Base-by-base conservation (phyloP, 108 stramenopile genomes). In the Aurantiochytrium sp. region DNA sequence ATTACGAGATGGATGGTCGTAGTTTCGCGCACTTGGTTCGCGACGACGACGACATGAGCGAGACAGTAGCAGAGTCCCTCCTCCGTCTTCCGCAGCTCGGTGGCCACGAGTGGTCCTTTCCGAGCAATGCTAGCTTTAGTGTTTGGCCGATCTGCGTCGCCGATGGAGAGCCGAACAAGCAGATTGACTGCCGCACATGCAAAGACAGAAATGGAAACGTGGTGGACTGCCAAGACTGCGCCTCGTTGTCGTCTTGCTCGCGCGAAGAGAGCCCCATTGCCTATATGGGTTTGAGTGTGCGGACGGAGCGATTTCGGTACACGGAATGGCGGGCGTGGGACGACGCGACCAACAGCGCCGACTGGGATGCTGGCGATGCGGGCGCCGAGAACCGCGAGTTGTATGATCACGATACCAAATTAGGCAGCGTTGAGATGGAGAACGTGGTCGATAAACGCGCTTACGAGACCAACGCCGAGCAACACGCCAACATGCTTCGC, bases 101-200 rank as follows among this genome's bases (percentile, higher is more conserved):
- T 45, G 76, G 76, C 49, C 45, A 83, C 28, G 19, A 10, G 14
- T 83, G 76, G 76, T 83, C 76, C 6, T 83, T 25, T 45, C 76
- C 76, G 51, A 83, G n/a, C n/a, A 53, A 35, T 53, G 51, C 49
- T 6, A 53, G 23, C 51, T 83, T 83, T 53, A 83, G 76, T 23
- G 76, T 83, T 1, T 83, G 76, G 76, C 76, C 76, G 6, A 53
- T 83, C 49, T 83, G 76, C 76, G 76, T 83, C 25, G 76, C 12
- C 49, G 19, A n/a, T 0, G 23, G 25, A 0, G 76, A 23, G 16
- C 51, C 76, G 6, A 8, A 12, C n/a, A 53, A 53, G 49, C 76
- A 47, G 28, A 2, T 35, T 35, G 12, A 12, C n/a, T 83, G 76
- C 51, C 45, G 28, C 25, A 28, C n/a, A 43, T 83, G 76, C 76